Percentiles rank a stretch among this genome's conserved stretches.
These are phyloP conservation scores for Actinomortierella ambigua DNA, from an alignment of 371 early-diverging fungal genomes.

Conservation along the genomic window DNA sequence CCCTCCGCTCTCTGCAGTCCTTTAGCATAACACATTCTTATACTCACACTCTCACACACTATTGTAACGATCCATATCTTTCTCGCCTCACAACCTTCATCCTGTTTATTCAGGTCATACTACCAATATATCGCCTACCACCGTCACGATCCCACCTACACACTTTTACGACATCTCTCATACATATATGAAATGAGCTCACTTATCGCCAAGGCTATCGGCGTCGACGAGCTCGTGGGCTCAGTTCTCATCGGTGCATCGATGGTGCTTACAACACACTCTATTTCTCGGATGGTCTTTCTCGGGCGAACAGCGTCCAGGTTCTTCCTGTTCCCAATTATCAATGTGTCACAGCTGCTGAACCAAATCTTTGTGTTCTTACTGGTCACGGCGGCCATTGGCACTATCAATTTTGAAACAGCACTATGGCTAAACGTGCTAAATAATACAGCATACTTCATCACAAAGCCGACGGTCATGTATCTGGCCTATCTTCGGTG, in stretches of 20 bases:
- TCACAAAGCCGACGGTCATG: slow-evolving; percentile 43
- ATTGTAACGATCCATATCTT: too few relatives aligned
- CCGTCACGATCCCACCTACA: too few relatives aligned
- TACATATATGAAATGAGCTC: too few relatives aligned
- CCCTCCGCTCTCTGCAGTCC: too few relatives aligned
- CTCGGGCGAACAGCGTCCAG: slow-evolving; percentile 34
- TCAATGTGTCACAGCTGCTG: slow-evolving; percentile 36
- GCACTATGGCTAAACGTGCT: slow-evolving; percentile 44
- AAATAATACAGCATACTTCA: slow-evolving; percentile 39
- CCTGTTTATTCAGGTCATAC: too few relatives aligned
- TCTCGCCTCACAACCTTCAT: too few relatives aligned
- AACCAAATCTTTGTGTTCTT: slow-evolving; percentile 36
- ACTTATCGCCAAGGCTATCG: slow-evolving; percentile 24
- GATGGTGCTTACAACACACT: slow-evolving; percentile 36
- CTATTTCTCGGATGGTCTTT: slow-evolving; percentile 40
- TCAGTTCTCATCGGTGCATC: slow-evolving; percentile 38
- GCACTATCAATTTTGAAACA: slow-evolving; percentile 17
- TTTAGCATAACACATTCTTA: too few relatives aligned
- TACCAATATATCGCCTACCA: too few relatives aligned
- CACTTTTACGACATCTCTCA: too few relatives aligned
- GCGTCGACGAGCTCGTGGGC: slow-evolving; percentile 25
- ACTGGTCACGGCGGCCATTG: slow-evolving; percentile 31
- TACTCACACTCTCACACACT: too few relatives aligned
- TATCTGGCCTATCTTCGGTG: slow-evolving; percentile 45
- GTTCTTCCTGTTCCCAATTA: slow-evolving; percentile 45